Conservation (phyloP, 2,329 filamentous ascomycete species). For the Penicillium decumbens region DNA sequence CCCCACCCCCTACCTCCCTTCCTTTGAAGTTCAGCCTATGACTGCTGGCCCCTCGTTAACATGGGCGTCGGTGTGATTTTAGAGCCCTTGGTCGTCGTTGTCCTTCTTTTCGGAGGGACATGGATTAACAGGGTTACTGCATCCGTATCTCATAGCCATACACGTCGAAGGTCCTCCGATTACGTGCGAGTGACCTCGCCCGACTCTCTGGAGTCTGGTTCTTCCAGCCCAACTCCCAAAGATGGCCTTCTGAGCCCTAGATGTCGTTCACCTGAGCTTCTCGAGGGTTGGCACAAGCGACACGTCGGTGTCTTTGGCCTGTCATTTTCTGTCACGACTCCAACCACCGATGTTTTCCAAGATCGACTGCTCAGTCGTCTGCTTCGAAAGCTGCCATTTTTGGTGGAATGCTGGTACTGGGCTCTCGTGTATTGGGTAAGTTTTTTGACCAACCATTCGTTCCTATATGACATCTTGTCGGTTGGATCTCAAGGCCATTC, state of each 20-base stretch:
- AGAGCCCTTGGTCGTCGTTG: conserved; percentile 59
- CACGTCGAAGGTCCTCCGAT: conserved; percentile 19
- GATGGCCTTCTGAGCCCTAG: conserved; percentile 32
- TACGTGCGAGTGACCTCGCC: conserved; percentile 30
- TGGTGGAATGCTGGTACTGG: conserved; percentile 75
- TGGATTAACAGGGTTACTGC: conserved; percentile 55
- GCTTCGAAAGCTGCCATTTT: conserved; percentile 63
- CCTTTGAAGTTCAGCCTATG: neutral
- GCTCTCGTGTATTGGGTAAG: conserved; percentile 70
- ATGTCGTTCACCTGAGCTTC: conserved; percentile 33
- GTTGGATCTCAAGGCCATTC: neutral
- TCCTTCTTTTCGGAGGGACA: conserved; percentile 57
- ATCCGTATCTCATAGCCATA: conserved; percentile 21
- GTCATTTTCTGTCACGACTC: conserved; percentile 50
- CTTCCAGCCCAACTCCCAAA: conserved; percentile 36
- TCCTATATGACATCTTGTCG: neutral
- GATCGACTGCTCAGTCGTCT: conserved; percentile 59
- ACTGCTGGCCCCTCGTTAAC: conserved; percentile 2
- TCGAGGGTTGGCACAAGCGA: conserved; percentile 51
- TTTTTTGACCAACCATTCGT: neutral
- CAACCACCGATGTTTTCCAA: conserved; percentile 59
- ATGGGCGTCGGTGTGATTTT: conserved; percentile 57
- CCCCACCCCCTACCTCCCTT: neutral
- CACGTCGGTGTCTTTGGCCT: conserved; percentile 46
- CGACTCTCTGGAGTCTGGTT: conserved; percentile 39